These are phyloP conservation scores for Hyphopichia wangnamkhiaoensis DNA, from an alignment of 1,139 yeast genomes.

Conservation along the genomic window DNA sequence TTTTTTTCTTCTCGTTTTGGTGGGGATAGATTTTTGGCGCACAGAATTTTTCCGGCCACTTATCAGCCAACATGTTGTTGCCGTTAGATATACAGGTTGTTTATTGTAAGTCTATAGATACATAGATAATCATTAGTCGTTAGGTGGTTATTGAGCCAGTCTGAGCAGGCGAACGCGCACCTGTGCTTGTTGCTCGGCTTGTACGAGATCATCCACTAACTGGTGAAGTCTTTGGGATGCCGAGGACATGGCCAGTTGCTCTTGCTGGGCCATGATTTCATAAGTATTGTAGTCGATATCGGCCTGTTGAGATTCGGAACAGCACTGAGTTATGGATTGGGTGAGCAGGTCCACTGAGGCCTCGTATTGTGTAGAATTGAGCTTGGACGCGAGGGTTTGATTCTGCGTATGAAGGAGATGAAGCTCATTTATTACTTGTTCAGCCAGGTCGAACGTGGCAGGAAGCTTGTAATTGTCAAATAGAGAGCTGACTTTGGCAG, in stretches of 20 bases:
- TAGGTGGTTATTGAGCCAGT: neutral
- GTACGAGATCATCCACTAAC: slow-evolving; percentile 37
- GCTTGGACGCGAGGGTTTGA: neutral
- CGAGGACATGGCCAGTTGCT: slow-evolving; percentile 26
- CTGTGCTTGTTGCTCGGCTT: slow-evolving; percentile 38
- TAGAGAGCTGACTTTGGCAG: too few species aligned
- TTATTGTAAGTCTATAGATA: too few species aligned
- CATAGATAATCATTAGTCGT: neutral
- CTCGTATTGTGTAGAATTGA: neutral
- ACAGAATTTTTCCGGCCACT: too few species aligned
- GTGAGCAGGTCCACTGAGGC: slow-evolving; percentile 14
- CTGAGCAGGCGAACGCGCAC: slow-evolving; percentile 14
- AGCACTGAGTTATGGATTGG: slow-evolving; percentile 22
- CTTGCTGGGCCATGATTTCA: slow-evolving; percentile 21
- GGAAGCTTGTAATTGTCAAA: slow-evolving; percentile 12
- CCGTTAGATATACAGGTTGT: too few species aligned
- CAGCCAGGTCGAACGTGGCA: slow-evolving; percentile 15
- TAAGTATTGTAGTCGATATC: slow-evolving; percentile 23
- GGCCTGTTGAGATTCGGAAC: slow-evolving; percentile 22
- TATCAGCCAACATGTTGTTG: too few species aligned
- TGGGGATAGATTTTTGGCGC: too few species aligned
- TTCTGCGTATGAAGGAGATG: neutral
- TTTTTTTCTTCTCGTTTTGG: too few species aligned
- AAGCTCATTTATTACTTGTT: slow-evolving; percentile 9
- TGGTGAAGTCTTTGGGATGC: slow-evolving; percentile 35